Evolutionary conservation across 129 eudicot species (phyloP).

Genomic region (Smallanthus sonchifolius): DNA sequence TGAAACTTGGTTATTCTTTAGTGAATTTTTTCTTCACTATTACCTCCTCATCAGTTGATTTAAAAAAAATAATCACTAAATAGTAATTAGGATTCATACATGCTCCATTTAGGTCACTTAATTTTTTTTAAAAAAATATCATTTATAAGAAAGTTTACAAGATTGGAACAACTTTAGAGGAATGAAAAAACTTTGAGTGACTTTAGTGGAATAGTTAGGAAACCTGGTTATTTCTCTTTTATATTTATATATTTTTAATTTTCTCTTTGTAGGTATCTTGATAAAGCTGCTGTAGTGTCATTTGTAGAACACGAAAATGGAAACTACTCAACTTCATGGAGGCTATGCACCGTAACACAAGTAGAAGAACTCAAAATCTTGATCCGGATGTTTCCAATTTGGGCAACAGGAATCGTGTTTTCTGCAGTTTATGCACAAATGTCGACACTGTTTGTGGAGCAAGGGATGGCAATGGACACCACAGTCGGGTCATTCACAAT

Average conservation of each 20-base stretch:
- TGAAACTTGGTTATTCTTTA: no score
- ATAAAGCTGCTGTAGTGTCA: conserved; percentile 48
- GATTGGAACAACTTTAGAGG: no score
- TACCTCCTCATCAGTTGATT: no score
- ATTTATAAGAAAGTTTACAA: no score
- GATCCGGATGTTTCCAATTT: conserved; percentile 46
- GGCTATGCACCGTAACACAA: conserved; percentile 44
- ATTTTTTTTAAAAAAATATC: no score
- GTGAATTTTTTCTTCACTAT: no score
- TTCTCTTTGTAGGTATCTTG: conserved; percentile 34
- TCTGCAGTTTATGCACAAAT: conserved; percentile 56
- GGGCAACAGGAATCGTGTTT: conserved; percentile 58
- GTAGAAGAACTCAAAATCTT: conserved; percentile 56
- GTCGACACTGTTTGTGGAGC: conserved; percentile 52
- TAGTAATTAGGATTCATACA: no score
- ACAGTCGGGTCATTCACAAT: conserved; percentile 35
- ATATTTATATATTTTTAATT: neutral
- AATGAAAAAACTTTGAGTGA: no score
- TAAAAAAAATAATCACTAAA: no score
- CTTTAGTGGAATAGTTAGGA: no score
- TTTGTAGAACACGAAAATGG: conserved; percentile 17
- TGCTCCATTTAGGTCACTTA: no score
- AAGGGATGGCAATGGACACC: conserved; percentile 49
- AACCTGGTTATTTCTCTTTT: neutral
- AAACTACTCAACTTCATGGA: conserved; percentile 29